Percentiles rank a stretch among this genome's conserved stretches.
These are phyloP conservation scores for Mortierella sp. DNA, from an alignment of 371 early-diverging fungal genomes.

Conservation along the genomic window DNA sequence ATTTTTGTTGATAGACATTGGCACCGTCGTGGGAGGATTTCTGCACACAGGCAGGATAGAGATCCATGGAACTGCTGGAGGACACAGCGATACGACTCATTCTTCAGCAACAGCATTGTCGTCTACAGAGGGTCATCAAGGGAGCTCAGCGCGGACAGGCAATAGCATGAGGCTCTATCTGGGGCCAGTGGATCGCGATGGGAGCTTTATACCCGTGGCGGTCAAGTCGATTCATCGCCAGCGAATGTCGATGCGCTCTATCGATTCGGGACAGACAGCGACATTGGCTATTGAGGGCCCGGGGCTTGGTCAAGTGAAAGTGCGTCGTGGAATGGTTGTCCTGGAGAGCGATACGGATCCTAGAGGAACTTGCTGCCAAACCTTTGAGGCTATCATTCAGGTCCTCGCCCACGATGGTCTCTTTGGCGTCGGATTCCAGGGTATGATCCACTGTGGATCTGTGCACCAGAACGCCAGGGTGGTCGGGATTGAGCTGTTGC, in stretches of 20 bases:
- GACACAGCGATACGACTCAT: conserved; percentile 27
- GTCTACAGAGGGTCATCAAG: neutral
- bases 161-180: conserved; percentile 58
- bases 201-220: conserved; percentile 62
- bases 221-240: conserved; percentile 93
- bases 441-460: conserved; percentile 92
- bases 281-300: conserved; percentile 82
- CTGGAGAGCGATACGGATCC: conserved; percentile 64
- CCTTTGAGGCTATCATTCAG: conserved; percentile 91
- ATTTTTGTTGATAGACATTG: conserved; percentile 69
- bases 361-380: conserved; percentile 67
- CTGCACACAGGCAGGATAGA: conserved; percentile 64
- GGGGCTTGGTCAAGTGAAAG: conserved; percentile 31
- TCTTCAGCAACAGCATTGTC: neutral
- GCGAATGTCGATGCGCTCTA: conserved; percentile 78
- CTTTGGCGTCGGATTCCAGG: conserved; percentile 83
- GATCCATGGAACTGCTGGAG: conserved; percentile 13
- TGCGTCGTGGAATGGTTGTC: conserved; percentile 85
- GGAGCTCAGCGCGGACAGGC: neutral
- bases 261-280: conserved; percentile 88
- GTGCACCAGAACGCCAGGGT: conserved; percentile 87
- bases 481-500: conserved; percentile 59
- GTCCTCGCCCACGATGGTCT: conserved; percentile 71
- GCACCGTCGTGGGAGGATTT: conserved; percentile 69
- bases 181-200: conserved; percentile 67